phyloP scores from a whole-genome alignment of 768 basidiomycete species.

The Agaricus subrufescens region DNA sequence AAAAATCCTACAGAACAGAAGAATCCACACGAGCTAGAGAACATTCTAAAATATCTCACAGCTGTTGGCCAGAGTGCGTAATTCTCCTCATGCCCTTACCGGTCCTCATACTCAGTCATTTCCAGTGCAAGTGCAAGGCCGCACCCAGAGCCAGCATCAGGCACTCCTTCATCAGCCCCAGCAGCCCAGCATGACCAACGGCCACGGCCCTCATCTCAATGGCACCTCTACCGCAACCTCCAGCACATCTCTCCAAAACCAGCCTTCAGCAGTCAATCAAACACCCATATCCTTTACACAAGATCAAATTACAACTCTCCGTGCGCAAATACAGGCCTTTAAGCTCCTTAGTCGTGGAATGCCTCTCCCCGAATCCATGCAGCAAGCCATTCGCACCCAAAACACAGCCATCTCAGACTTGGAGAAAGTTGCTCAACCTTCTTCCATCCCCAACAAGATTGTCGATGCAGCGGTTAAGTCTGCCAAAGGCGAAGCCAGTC shows the following conservation, averaged over 20 bases:
- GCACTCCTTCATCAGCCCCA: conserved; percentile 21
- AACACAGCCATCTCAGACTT: conserved; percentile 58
- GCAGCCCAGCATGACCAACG: conserved; percentile 37
- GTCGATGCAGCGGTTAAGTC: conserved; percentile 75
- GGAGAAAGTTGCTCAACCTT: conserved; percentile 58
- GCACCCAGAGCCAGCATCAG: conserved; percentile 26
- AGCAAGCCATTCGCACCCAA: conserved; percentile 63
- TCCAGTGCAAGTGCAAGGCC: conserved; percentile 25
- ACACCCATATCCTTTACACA: conserved; percentile 76
- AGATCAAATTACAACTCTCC: conserved; percentile 72
- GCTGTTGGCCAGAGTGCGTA: conserved; percentile 35
- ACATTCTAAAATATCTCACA: conserved; percentile 43
- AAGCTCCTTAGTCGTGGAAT: conserved; percentile 63
- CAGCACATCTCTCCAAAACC: conserved; percentile 48
- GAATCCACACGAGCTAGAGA: conserved; percentile 40
- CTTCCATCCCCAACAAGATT: conserved; percentile 57
- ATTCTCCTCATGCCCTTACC: not conserved
- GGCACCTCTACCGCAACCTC: conserved; percentile 34
- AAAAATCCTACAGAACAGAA: conserved; percentile 49
- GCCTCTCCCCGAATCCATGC: conserved; percentile 65
- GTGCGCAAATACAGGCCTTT: conserved; percentile 80
- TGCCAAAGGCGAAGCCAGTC: conserved; percentile 46
- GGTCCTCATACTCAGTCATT: conserved; percentile 4
- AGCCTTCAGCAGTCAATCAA: conserved; percentile 47
- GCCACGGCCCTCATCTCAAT: conserved; percentile 41